Evolutionary conservation across 2,329 filamentous ascomycete genomes (phyloP).

Genomic region (Epichloe uncinata): DNA sequence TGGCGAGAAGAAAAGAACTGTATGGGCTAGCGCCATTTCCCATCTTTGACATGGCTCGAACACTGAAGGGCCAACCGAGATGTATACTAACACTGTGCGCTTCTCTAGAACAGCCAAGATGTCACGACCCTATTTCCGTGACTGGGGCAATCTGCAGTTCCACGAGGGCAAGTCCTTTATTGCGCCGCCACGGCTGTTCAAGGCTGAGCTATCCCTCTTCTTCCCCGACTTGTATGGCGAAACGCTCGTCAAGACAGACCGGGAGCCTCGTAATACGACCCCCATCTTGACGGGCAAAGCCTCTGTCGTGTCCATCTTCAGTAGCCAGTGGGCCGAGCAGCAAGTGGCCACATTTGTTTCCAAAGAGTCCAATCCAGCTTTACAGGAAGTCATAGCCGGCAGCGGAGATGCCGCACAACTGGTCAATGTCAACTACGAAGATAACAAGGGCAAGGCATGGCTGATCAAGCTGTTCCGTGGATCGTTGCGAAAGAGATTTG

Average conservation of each 20-base stretch:
- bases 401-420: constrained; percentile 50
- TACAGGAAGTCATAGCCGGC: constrained; percentile 47
- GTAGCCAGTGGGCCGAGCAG: too few relatives aligned
- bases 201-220: constrained; percentile 67
- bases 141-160: constrained; percentile 74
- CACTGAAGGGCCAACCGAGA: background rate
- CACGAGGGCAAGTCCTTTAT: constrained; percentile 89
- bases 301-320: too few relatives aligned
- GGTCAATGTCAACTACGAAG: constrained; percentile 80
- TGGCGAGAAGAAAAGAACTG: constrained; percentile 64
- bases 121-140: constrained; percentile 83
- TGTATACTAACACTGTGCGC: constrained; percentile 1
- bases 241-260: constrained; percentile 50
- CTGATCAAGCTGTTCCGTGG: constrained; percentile 44
- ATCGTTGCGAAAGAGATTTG: constrained; percentile 35
- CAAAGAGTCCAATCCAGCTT: constrained; percentile 50
- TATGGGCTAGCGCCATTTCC: constrained; percentile 22
- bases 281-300: constrained; percentile 58
- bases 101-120: constrained; percentile 55
- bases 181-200: constrained; percentile 74
- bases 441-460: constrained; percentile 56
- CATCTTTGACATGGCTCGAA: background rate
- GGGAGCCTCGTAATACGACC: constrained; percentile 54
- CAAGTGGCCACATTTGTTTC: constrained; percentile 62
- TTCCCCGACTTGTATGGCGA: constrained; percentile 84